Evolutionary conservation across 1,139 yeast genomes (phyloP).

Genomic region (Arxiozyma bovina): DNA sequence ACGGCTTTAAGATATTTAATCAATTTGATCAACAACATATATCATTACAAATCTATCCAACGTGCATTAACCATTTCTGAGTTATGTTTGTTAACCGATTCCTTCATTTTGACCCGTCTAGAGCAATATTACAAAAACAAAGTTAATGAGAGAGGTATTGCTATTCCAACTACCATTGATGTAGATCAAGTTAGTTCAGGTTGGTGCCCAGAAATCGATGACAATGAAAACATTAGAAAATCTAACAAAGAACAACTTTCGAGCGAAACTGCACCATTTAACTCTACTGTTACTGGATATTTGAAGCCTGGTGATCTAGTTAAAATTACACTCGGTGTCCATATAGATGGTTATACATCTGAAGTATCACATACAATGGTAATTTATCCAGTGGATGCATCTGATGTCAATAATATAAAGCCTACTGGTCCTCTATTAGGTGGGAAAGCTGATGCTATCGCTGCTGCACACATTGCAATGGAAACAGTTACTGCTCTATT

Average conservation of each 20-base stretch:
- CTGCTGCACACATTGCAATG: constrained; percentile 82
- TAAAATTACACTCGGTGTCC: constrained; percentile 77
- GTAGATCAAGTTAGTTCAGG: constrained; percentile 71
- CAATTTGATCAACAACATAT: constrained; percentile 59
- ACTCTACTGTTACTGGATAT: constrained; percentile 34
- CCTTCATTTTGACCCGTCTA: constrained; percentile 52
- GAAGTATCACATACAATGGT: constrained; percentile 79
- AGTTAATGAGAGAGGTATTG: constrained; percentile 77
- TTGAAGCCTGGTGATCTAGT: constrained; percentile 76
- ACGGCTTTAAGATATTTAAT: constrained; percentile 64
- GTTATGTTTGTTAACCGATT: constrained; percentile 73
- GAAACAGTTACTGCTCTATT: constrained; percentile 72
- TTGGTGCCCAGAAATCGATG: constrained; percentile 81
- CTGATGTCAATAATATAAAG: constrained; percentile 27
- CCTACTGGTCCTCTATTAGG: constrained; percentile 80
- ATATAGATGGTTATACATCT: constrained; percentile 90
- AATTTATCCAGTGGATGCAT: constrained; percentile 52
- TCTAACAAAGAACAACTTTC: constrained; percentile 20
- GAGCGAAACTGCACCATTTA: constrained; percentile 14
- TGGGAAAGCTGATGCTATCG: constrained; percentile 74
- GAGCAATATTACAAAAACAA: constrained; percentile 45
- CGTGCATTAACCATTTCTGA: constrained; percentile 55
- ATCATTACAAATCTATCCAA: constrained; percentile 41
- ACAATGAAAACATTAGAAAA: constrained; percentile 33
- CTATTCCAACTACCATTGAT: constrained; percentile 83